Evolutionary conservation across 192 early-diverging fungal genomes (phyloP).

Genomic region (Entrophospora sp.): DNA sequence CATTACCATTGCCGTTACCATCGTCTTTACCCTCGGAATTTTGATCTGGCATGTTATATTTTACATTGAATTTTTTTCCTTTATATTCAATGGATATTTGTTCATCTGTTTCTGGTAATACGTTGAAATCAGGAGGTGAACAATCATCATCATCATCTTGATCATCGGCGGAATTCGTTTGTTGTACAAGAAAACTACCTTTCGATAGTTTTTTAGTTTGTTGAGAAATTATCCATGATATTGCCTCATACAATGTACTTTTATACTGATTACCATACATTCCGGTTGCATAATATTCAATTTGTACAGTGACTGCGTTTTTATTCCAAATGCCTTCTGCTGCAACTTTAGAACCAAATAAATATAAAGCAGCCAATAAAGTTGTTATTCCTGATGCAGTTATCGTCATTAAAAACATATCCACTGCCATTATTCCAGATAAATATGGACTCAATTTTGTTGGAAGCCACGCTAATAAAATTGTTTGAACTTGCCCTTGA

Average conservation of each 20-base stretch:
- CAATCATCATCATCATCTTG: neutral
- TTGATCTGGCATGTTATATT: neutral
- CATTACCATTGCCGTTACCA: neutral
- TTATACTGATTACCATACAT: neutral
- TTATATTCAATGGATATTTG: neutral
- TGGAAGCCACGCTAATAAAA: slow-evolving; percentile 6
- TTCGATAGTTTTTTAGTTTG: neutral
- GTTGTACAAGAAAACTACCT: neutral
- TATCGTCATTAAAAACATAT: slow-evolving; percentile 1
- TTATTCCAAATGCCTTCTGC: neutral
- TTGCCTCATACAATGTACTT: neutral
- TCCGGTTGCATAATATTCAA: neutral
- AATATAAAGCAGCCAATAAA: neutral
- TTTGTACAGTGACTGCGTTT: neutral
- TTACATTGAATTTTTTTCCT: neutral
- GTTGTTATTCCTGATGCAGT: neutral
- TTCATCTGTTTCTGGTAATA: neutral
- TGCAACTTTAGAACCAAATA: neutral
- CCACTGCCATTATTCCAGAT: slow-evolving; percentile 7
- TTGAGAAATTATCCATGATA: slow-evolving; percentile 14
- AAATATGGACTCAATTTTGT: neutral
- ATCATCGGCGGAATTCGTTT: neutral
- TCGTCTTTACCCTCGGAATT: neutral
- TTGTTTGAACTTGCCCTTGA: neutral
- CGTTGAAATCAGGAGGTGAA: neutral